These are phyloP conservation scores for Dissophora ornata DNA, from an alignment of 192 early-diverging fungal species.

Conservation along the genomic window DNA sequence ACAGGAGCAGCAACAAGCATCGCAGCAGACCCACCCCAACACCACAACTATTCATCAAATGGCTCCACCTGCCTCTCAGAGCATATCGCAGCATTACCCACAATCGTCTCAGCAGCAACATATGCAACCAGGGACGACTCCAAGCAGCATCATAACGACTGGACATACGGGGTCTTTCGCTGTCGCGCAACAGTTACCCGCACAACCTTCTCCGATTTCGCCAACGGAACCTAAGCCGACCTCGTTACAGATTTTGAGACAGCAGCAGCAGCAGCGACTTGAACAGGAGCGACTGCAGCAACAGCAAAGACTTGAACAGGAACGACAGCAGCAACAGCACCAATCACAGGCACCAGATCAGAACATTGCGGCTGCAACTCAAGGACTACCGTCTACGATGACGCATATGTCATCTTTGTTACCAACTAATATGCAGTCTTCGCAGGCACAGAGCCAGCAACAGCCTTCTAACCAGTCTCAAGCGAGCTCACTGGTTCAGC, in stretches of 20 bases:
- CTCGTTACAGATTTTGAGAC: constrained; percentile 26
- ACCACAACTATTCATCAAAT: background rate
- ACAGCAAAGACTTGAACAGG: background rate
- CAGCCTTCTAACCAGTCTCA: background rate
- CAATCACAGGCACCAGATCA: constrained; percentile 10
- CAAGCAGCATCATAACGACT: constrained; percentile 7
- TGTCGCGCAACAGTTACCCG: background rate
- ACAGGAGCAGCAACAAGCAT: background rate
- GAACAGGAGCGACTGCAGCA: constrained; percentile 9
- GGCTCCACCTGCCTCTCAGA: background rate
- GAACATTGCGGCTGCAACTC: background rate
- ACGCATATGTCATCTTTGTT: too few species aligned
- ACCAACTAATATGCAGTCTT: too few species aligned
- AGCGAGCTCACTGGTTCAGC: too few species aligned
- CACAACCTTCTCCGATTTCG: constrained; percentile 19
- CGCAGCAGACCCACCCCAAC: too few species aligned
- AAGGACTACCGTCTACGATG: background rate
- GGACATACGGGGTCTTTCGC: too few species aligned
- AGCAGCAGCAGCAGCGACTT: constrained; percentile 23
- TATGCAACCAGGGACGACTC: background rate
- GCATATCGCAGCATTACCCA: background rate
- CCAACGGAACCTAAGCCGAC: constrained; percentile 29
- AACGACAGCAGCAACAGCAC: background rate
- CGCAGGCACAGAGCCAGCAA: constrained; percentile 7
- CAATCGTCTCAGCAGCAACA: background rate